Evolutionary conservation across 1,284 basidiomycete genomes (phyloP).

Genomic region (Filobasidium uniguttulatum): DNA sequence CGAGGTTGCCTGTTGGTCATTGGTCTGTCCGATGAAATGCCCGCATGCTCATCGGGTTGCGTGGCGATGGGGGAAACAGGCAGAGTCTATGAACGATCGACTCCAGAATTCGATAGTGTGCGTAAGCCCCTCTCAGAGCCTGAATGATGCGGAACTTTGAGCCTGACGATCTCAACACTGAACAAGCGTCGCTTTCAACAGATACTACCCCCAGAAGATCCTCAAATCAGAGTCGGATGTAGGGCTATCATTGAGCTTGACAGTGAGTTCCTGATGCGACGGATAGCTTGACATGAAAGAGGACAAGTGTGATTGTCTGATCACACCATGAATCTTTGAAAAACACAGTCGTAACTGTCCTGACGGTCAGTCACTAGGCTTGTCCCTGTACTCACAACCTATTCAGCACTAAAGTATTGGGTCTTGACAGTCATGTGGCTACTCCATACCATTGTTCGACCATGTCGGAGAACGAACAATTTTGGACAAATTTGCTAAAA

Average conservation of each 20-base stretch:
- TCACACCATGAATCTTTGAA: no score
- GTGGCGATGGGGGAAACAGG: neutral
- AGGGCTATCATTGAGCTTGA: conserved; percentile 14
- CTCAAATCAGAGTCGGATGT: conserved; percentile 12
- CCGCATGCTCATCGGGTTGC: no score
- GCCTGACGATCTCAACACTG: neutral
- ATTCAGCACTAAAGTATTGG: no score
- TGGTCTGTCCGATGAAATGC: no score
- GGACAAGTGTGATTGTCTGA: no score
- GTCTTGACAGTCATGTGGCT: conserved; percentile 10
- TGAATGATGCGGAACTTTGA: neutral
- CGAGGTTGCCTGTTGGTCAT: neutral
- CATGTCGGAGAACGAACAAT: conserved; percentile 13
- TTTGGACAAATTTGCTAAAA: conserved; percentile 14
- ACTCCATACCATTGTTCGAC: conserved; percentile 15
- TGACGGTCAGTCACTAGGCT: neutral
- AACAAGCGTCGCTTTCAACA: neutral
- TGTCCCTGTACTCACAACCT: neutral
- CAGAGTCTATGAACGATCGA: conserved; percentile 5
- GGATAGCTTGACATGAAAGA: no score
- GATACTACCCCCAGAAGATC: conserved; percentile 12
- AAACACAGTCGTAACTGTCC: no score
- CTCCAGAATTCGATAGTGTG: conserved; percentile 8
- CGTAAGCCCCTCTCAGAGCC: neutral
- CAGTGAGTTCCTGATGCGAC: conserved; percentile 7